These are phyloP conservation scores for Taiozyma sp. DNA, from an alignment of 1,139 yeast genomes.

Conservation along the genomic window DNA sequence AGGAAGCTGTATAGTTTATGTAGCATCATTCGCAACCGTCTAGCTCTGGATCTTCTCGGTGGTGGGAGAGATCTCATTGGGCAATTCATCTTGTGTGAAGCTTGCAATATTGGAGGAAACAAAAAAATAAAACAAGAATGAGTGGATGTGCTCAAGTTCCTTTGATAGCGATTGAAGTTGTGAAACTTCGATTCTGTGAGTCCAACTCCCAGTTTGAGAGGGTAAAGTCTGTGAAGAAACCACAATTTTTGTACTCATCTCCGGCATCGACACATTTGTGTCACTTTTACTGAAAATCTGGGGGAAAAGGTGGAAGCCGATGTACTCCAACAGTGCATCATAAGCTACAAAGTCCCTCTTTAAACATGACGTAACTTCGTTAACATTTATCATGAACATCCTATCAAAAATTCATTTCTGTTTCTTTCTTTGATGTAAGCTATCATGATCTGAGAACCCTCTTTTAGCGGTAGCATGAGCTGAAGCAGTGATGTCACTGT, in stretches of 20 bases:
- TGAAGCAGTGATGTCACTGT: conserved; percentile 50
- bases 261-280: no score
- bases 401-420: conserved; percentile 14
- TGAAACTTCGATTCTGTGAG: background rate
- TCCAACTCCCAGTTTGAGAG: background rate
- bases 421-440: conserved; percentile 20
- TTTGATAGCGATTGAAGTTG: background rate
- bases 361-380: background rate
- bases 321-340: no score
- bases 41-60: conserved; percentile 19
- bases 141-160: background rate
- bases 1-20: conserved; percentile 11
- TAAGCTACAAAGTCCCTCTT: background rate
- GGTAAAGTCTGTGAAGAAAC: no score
- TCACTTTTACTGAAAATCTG: no score
- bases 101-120: background rate
- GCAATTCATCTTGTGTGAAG: background rate
- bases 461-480: conserved; percentile 10
- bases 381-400: background rate
- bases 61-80: conserved; percentile 24
- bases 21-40: conserved; percentile 13
- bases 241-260: no score
- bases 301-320: no score
- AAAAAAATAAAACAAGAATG: background rate
- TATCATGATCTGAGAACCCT: conserved; percentile 15